phyloP scores from a whole-genome alignment of 805 yeast genomes.

The Wilhelminamyces savonicus region DNA sequence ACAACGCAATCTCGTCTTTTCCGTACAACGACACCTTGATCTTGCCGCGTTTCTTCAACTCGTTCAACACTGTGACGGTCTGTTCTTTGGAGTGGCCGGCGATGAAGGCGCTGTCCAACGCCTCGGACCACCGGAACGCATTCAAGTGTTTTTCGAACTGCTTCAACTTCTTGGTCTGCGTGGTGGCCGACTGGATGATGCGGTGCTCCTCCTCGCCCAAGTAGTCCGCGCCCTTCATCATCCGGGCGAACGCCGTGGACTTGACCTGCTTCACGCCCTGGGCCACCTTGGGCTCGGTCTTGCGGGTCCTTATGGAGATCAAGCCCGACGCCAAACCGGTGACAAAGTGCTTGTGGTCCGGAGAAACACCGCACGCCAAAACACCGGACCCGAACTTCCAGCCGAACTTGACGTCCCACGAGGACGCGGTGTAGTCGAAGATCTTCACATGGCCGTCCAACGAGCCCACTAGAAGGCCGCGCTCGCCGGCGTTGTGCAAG shows the following conservation, averaged over 20 bases:
- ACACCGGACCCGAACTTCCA: slow-evolving; percentile 94
- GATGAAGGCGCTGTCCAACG: slow-evolving; percentile 78
- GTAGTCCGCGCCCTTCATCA: slow-evolving; percentile 89
- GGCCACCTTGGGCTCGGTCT: slow-evolving; percentile 52
- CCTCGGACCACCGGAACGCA: slow-evolving; percentile 89
- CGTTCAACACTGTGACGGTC: slow-evolving; percentile 77
- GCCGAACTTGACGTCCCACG: slow-evolving; percentile 89
- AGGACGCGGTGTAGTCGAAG: slow-evolving; percentile 64
- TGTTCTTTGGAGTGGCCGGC: slow-evolving; percentile 76
- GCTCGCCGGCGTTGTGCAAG: slow-evolving; percentile 63
- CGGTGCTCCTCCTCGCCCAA: slow-evolving; percentile 83
- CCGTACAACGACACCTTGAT: slow-evolving; percentile 72
- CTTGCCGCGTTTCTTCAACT: slow-evolving; percentile 84
- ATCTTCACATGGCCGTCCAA: slow-evolving; percentile 97
- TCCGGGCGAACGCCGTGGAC: slow-evolving; percentile 64
- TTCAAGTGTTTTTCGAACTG: slow-evolving; percentile 80
- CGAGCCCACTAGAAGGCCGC: slow-evolving; percentile 88
- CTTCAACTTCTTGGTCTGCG: slow-evolving; percentile 57
- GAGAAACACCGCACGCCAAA: slow-evolving; percentile 82
- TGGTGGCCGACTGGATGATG: slow-evolving; percentile 53
- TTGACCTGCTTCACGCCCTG: slow-evolving; percentile 45
- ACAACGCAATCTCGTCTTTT: slow-evolving; percentile 79
- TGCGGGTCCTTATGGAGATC: slow-evolving; percentile 81
- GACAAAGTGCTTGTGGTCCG: slow-evolving; percentile 76
- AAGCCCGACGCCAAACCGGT: slow-evolving; percentile 90